Evolutionary conservation across 2,329 filamentous ascomycete species (phyloP).

Genomic region (Sporothrix inflata): DNA sequence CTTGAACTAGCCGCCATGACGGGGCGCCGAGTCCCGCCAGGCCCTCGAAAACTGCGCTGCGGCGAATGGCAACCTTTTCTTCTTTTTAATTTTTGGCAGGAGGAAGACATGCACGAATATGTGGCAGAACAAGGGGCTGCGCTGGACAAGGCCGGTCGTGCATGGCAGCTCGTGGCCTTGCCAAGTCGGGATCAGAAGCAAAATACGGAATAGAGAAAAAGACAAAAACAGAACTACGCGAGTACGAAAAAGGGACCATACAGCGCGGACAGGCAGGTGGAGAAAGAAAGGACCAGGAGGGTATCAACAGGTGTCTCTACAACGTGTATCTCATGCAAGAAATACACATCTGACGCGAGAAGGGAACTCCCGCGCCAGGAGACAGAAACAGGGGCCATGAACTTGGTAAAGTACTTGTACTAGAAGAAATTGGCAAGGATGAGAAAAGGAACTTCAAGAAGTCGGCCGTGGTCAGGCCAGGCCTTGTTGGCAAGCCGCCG

Average conservation of each 20-base stretch:
- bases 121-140: background rate
- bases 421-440: background rate
- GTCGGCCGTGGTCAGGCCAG: background rate
- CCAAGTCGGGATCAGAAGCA: constrained; percentile 16
- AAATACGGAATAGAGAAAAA: background rate
- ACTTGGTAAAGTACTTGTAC: no score
- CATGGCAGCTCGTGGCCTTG: background rate
- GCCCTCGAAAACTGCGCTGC: background rate
- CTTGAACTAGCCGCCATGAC: background rate
- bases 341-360: constrained; percentile 5
- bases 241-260: background rate
- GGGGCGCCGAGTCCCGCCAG: background rate
- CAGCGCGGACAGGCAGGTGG: background rate
- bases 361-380: constrained; percentile 1
- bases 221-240: background rate
- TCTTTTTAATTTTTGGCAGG: background rate
- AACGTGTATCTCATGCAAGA: constrained; percentile 3
- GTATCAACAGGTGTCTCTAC: constrained; percentile 1
- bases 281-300: background rate
- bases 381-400: background rate
- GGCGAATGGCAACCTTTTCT: background rate
- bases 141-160: background rate
- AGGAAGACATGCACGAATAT: background rate
- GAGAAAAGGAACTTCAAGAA: background rate
- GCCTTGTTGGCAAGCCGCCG: constrained; percentile 11